phyloP scores from a whole-genome alignment of 2,329 filamentous ascomycete genomes.

The Colletotrichum sp. region DNA sequence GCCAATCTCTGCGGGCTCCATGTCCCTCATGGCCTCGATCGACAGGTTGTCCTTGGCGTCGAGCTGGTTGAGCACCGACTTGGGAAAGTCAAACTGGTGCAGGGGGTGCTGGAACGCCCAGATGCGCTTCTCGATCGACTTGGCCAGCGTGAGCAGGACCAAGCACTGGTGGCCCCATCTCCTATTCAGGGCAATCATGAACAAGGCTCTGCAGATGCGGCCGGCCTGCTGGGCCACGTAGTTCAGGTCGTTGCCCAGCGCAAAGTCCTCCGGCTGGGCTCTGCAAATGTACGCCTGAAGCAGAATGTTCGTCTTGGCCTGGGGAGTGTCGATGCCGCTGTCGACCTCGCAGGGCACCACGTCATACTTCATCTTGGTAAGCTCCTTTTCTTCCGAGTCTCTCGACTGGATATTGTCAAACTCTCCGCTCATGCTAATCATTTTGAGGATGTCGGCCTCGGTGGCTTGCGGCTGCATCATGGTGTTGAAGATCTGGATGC shows the following conservation, averaged over 20 bases:
- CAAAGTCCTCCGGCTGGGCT: slow-evolving; percentile 89
- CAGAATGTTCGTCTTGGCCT: slow-evolving; percentile 94
- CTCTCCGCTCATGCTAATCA: slow-evolving; percentile 97
- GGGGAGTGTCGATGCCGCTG: slow-evolving; percentile 71
- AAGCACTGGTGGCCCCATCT: slow-evolving; percentile 96
- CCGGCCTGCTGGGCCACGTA: slow-evolving; percentile 97
- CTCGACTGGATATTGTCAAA: slow-evolving; percentile 96
- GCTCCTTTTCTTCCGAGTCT: slow-evolving; percentile 87
- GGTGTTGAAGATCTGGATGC: slow-evolving; percentile 93
- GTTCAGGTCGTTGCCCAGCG: slow-evolving; percentile 86
- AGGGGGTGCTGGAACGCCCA: slow-evolving; percentile 97
- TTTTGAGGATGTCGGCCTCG: slow-evolving; percentile 91
- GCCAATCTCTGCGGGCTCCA: slow-evolving; percentile 92
- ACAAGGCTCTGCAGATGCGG: slow-evolving; percentile 90
- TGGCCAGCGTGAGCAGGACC: slow-evolving; percentile 88
- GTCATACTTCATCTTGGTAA: slow-evolving; percentile 75
- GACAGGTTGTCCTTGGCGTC: slow-evolving; percentile 80
- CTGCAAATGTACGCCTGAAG: slow-evolving; percentile 93
- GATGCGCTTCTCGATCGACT: slow-evolving; percentile 94
- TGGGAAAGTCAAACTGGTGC: slow-evolving; percentile 90
- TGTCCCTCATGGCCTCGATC: slow-evolving; percentile 86
- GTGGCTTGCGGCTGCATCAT: slow-evolving; percentile 88
- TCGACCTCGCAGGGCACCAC: slow-evolving; percentile 80
- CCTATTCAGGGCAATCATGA: slow-evolving; percentile 96
- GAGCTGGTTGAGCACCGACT: slow-evolving; percentile 81